Evolutionary conservation across 2,329 filamentous ascomycete genomes (phyloP).

Genomic region (Cadophora sp.): DNA sequence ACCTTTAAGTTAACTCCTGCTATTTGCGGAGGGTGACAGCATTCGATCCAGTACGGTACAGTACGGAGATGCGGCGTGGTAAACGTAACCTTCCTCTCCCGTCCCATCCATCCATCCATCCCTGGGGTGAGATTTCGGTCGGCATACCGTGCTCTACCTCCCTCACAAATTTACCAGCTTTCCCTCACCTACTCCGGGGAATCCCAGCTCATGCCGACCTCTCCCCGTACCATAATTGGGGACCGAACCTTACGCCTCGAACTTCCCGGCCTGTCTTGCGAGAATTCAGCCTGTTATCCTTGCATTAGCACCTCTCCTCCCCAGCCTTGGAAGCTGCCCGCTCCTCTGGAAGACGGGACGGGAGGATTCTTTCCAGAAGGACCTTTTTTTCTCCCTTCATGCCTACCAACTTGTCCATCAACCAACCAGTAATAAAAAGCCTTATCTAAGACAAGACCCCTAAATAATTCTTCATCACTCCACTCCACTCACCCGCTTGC

Average conservation of each 20-base stretch:
- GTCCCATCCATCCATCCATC: neutral
- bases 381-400: neutral
- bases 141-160: neutral
- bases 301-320: neutral
- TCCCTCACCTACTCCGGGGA: slow-evolving; percentile 2
- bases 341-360: slow-evolving; percentile 2
- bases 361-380: slow-evolving; percentile 27
- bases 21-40: slow-evolving; percentile 1
- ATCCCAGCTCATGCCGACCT: slow-evolving; percentile 5
- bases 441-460: neutral
- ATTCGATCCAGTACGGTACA: neutral
- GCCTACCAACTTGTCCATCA: neutral
- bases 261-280: slow-evolving; percentile 7
- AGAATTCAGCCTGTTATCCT: slow-evolving; percentile 27
- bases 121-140: neutral
- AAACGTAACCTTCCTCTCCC: neutral
- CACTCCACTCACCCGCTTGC: neutral
- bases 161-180: neutral
- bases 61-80: too few species aligned
- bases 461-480: neutral
- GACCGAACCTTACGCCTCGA: neutral
- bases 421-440: neutral
- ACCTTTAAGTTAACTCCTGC: neutral
- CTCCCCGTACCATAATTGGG: neutral
- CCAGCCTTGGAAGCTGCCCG: too few species aligned